phyloP scores from a whole-genome alignment of 2,329 filamentous ascomycete genomes.

The Sordariomycetes sp. region DNA sequence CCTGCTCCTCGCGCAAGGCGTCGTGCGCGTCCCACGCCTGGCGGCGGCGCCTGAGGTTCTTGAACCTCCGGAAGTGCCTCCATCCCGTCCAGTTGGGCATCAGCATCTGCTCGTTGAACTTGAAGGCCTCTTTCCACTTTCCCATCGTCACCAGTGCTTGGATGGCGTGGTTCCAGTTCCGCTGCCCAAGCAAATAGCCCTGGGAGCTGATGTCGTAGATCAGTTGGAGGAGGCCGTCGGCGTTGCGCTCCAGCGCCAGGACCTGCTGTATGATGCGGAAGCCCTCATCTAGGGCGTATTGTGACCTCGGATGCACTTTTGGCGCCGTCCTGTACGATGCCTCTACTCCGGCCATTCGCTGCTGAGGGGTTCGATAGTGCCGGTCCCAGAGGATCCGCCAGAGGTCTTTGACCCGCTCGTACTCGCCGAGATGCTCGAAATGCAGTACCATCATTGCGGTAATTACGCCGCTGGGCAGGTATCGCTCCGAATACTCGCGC shows the following conservation, averaged over 20 bases:
- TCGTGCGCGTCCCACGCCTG: background rate
- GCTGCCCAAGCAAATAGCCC: slow-evolving; percentile 66
- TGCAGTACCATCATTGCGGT: slow-evolving; percentile 59
- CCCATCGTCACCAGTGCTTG: slow-evolving; percentile 52
- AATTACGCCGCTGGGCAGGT: slow-evolving; percentile 43
- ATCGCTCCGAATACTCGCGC: background rate
- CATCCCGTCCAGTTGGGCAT: slow-evolving; percentile 76
- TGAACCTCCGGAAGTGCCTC: slow-evolving; percentile 17
- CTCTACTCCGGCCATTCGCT: slow-evolving; percentile 3
- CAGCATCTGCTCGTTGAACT: slow-evolving; percentile 62
- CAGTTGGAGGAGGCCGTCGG: slow-evolving; percentile 33
- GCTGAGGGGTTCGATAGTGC: slow-evolving; percentile 26
- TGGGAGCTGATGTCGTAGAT: slow-evolving; percentile 45
- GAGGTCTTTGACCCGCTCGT: slow-evolving; percentile 49
- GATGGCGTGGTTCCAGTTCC: slow-evolving; percentile 74
- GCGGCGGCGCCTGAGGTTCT: background rate
- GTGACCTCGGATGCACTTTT: slow-evolving; percentile 33
- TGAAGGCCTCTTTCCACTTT: slow-evolving; percentile 57
- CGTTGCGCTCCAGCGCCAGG: slow-evolving; percentile 26
- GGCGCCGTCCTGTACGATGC: background rate
- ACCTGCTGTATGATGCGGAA: slow-evolving; percentile 38
- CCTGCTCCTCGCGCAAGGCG: background rate
- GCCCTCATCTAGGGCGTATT: slow-evolving; percentile 41
- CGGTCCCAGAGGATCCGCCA: slow-evolving; percentile 54
- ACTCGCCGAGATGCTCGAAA: slow-evolving; percentile 42